phyloP scores from a whole-genome alignment of 768 basidiomycete genomes.

The Hortiboletus campestris region DNA sequence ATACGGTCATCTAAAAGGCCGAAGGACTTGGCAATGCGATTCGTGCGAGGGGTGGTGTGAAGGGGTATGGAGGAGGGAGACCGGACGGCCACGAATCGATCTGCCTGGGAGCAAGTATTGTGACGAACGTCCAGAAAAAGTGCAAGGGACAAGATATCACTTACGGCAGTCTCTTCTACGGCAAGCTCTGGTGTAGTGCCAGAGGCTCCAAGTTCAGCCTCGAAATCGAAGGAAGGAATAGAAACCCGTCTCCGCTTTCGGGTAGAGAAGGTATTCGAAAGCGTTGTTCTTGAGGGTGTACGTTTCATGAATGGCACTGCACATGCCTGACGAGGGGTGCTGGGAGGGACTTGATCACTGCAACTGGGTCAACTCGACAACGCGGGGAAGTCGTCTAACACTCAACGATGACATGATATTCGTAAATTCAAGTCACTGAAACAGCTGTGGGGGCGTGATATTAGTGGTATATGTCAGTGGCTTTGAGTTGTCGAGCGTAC shows the following conservation, averaged over 20 bases:
- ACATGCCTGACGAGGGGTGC: constrained; percentile 27
- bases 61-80: constrained; percentile 53
- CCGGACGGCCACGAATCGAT: constrained; percentile 58
- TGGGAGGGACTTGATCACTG: constrained; percentile 26
- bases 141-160: constrained; percentile 4
- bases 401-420: constrained; percentile 32
- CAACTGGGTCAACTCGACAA: constrained; percentile 15
- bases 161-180: constrained; percentile 30
- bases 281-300: constrained; percentile 35
- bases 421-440: background rate
- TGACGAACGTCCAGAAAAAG: background rate
- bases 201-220: constrained; percentile 31
- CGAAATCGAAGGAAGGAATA: constrained; percentile 37
- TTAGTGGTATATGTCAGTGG: background rate
- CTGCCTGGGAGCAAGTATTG: constrained; percentile 39
- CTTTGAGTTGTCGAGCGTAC: background rate
- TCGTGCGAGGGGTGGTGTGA: constrained; percentile 63
- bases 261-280: constrained; percentile 40
- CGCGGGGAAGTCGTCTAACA: constrained; percentile 9
- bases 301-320: constrained; percentile 35
- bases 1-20: constrained; percentile 57
- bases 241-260: constrained; percentile 44
- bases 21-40: constrained; percentile 60
- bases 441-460: background rate
- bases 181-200: constrained; percentile 12